Evolutionary conservation across 805 yeast species (phyloP).

Genomic region (Danielozyma ontarioensis): DNA sequence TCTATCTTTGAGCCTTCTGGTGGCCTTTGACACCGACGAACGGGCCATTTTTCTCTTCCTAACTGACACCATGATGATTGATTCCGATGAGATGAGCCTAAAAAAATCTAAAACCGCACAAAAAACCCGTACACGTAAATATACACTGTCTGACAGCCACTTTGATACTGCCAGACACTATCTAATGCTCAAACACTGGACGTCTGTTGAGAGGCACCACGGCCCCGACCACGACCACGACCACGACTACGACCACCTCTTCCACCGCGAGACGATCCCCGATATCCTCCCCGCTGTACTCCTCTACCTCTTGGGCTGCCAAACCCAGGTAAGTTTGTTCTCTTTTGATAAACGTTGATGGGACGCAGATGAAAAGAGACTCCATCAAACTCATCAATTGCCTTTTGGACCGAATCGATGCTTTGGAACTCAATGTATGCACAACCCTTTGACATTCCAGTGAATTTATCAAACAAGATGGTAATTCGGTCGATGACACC

Average conservation of each 20-base stretch:
- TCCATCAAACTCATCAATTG: slow-evolving; percentile 40
- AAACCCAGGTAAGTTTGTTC: slow-evolving; percentile 52
- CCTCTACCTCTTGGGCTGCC: slow-evolving; percentile 17
- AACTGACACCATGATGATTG: slow-evolving; percentile 62
- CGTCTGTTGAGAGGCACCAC: no score
- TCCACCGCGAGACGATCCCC: slow-evolving; percentile 27
- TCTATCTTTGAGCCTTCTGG: slow-evolving; percentile 67
- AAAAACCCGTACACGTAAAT: no score
- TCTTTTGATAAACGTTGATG: slow-evolving; percentile 44
- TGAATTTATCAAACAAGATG: slow-evolving; percentile 39
- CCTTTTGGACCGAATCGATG: slow-evolving; percentile 37
- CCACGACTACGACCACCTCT: slow-evolving; percentile 34
- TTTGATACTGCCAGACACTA: no score
- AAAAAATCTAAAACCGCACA: no score
- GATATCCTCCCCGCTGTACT: slow-evolving; percentile 17
- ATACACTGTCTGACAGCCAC: no score
- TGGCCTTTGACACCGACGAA: slow-evolving; percentile 62
- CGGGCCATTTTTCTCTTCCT: slow-evolving; percentile 82
- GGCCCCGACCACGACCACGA: slow-evolving; percentile 15
- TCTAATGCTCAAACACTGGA: no score
- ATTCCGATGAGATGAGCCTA: not conserved
- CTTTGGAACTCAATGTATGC: slow-evolving; percentile 58
- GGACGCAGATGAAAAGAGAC: slow-evolving; percentile 41
- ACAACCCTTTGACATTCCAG: slow-evolving; percentile 51
- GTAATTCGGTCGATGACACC: slow-evolving; percentile 52